These are phyloP conservation scores for Tritrichomonas foetus DNA, from an alignment of 208 protist species.

Conservation along the genomic window DNA sequence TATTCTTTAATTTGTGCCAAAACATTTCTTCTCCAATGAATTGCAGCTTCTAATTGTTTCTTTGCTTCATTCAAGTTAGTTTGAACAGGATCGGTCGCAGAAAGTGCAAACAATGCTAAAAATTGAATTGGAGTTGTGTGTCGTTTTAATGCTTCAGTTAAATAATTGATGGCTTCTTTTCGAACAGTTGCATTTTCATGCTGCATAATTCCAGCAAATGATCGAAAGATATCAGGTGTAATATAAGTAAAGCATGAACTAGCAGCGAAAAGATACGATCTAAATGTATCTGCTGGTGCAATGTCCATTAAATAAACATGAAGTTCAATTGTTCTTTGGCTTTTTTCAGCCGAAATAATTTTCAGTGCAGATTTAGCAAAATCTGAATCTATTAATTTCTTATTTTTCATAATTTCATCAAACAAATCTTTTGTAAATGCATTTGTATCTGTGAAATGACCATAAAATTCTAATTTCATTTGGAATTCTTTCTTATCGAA, in stretches of 20 bases:
- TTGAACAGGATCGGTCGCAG: background rate
- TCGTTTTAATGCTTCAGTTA: background rate
- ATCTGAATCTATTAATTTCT: background rate
- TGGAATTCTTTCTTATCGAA: background rate
- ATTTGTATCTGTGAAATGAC: background rate
- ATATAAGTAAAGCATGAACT: background rate
- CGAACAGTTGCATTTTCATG: background rate
- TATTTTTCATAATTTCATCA: background rate
- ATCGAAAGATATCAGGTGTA: background rate
- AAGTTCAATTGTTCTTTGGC: background rate
- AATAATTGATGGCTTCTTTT: background rate
- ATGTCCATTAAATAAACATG: background rate
- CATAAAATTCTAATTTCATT: background rate
- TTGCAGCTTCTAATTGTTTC: too few species aligned
- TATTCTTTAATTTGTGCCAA: too few species aligned
- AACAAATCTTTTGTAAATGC: background rate
- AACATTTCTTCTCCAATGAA: too few species aligned
- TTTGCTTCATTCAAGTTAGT: too few species aligned
- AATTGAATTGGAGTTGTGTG: slow-evolving; percentile 23
- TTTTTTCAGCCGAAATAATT: background rate
- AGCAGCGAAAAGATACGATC: background rate
- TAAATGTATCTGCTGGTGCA: background rate
- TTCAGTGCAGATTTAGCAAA: background rate
- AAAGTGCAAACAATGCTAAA: background rate
- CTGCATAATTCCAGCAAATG: background rate